Base-by-base conservation (phyloP, 2,329 filamentous ascomycete species). In the Stachybotrys elegans region DNA sequence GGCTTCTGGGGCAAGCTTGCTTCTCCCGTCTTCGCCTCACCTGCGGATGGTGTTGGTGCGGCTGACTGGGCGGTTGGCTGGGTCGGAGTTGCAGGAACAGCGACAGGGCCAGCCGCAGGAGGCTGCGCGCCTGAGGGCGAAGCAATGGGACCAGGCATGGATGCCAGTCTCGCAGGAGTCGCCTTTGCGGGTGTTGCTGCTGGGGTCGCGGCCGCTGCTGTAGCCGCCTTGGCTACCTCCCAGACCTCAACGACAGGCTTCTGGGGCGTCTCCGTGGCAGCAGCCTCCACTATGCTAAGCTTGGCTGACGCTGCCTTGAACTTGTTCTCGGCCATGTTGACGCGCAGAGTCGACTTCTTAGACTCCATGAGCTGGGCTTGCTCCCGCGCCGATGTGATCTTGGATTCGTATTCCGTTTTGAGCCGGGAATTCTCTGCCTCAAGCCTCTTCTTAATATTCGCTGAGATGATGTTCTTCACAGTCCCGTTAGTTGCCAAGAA, bases 231-330 rank as follows among this genome's bases (percentile, higher is more conserved):
- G 0, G 86, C 90, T 43, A 87, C 70, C 50, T 85, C 82, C 87
- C 88, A 96, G 1, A 96, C 91, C 63, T 96, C 90, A 9, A 72
- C 79, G 4, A 97, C 89, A 1, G 90, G 81, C 59, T 82, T 83
- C 55, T 92, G 76, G 0, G 92, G 92, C 1, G 91, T 96, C 39
- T 95, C 86, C n/a, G 75, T 76, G 1, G 86, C 89, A 12, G 92
- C 91, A 38, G 81, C 86, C 57, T 90, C 79, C 4, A 97, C 86
- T 2, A 93, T 80, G 2, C 79, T 77, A 23, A 94, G 68, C 68
- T 93, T 94, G 5, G 84, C 86, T 41, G 75, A 74, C 0, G 83
- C 79, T 8, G 70, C 68, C 49, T 76, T 79, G 38, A 76, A 68
- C 59, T 84, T 81, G 54, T 84, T 87, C 53, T 92, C 84, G 6